Base-by-base conservation (phyloP, 2,329 filamentous ascomycete species). In the Orbilia oligospora region DNA sequence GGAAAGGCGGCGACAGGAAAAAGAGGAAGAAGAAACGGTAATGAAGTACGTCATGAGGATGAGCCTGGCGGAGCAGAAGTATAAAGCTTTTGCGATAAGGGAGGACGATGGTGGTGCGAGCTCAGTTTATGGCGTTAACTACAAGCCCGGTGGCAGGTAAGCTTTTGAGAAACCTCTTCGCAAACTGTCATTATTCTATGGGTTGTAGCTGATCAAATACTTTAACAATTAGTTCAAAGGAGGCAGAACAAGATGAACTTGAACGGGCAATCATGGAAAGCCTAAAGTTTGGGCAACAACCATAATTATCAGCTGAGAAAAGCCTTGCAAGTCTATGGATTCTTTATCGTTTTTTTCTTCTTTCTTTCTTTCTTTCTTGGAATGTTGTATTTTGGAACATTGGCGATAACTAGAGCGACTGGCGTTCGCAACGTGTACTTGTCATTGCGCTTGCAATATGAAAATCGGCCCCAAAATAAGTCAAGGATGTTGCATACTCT, bases 21-120 rank as follows among this genome's bases (percentile, higher is more conserved):
- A 84, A 82, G 88, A 87, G 0, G 92, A 94, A 82, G 91, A 94
- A 83, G 89, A 93, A 71, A 89, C 92, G 73, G 89, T 94, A 8
- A 84, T 94, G 83, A 91, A 93, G 81, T 93, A 93, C 83, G 88
- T 93, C 48, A 92, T 91, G 86, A 91, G 90, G 85, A 91, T 94
- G 85, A 93, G 91, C 83, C 83, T 93, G 49, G 87, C 88, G 0
- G 92, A 95, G 84, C 90, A 90, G 80, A 87, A 90, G 83, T 84
- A 86, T 80, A 81, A 68, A 49, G 46, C 38, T 51, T 22, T 48
- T 27, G 18, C 30, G 3, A 20, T 27, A 14, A 14, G 46, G 61
- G 61, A 66, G 8, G 51, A 61, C 38, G 41, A 63, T 24, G 55
- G 58, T 10, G 75, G 48, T 5, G 48, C 69, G 24, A 66, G 76